A percentile compares a stretch with the other conserved stretches of the same genome.
These are phyloP conservation scores for Phytopythium chamaehyphon DNA, from an alignment of 352 stramenopile species.

Conservation along the genomic window DNA sequence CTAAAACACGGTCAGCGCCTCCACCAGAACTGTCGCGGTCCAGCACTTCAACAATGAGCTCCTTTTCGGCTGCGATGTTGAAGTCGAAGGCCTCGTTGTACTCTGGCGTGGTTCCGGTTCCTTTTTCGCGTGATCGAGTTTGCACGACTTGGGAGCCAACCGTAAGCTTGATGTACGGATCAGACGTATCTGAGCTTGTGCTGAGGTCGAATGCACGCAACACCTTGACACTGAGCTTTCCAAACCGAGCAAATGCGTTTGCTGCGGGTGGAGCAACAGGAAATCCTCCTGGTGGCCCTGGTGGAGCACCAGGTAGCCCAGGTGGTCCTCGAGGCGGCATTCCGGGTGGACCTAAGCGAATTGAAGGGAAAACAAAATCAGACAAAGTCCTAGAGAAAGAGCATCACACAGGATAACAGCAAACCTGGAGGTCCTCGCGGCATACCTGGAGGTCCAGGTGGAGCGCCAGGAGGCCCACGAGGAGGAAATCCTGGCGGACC, in stretches of 20 bases:
- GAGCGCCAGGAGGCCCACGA: conserved; percentile 11
- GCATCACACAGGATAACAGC: neutral
- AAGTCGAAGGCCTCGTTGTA: conserved; percentile 95
- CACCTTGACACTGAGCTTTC: conserved; percentile 89
- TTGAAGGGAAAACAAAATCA: neutral
- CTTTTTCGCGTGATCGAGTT: conserved; percentile 84
- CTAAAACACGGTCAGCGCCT: conserved; percentile 93
- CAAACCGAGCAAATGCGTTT: conserved; percentile 80
- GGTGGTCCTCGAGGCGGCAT: conserved; percentile 23
- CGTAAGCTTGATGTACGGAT: conserved; percentile 93
- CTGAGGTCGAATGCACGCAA: conserved; percentile 91
- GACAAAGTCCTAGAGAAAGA: too few species aligned
- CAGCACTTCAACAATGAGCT: conserved; percentile 89
- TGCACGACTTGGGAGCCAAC: conserved; percentile 82
- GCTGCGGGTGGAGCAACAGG: conserved; percentile 13
- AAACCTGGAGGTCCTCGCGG: conserved; percentile 29
- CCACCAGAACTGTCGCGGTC: conserved; percentile 80
- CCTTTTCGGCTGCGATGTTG: conserved; percentile 93
- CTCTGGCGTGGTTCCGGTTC: conserved; percentile 87
- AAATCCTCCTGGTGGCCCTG: conserved; percentile 18
- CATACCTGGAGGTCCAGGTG: conserved; percentile 18
- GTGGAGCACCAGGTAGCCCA: conserved; percentile 19
- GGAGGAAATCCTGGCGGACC: conserved; percentile 11
- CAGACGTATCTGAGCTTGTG: conserved; percentile 89
- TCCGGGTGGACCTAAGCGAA: neutral